Conservation (phyloP, 2,329 filamentous ascomycete genomes). For the Exophiala spinifera region DNA sequence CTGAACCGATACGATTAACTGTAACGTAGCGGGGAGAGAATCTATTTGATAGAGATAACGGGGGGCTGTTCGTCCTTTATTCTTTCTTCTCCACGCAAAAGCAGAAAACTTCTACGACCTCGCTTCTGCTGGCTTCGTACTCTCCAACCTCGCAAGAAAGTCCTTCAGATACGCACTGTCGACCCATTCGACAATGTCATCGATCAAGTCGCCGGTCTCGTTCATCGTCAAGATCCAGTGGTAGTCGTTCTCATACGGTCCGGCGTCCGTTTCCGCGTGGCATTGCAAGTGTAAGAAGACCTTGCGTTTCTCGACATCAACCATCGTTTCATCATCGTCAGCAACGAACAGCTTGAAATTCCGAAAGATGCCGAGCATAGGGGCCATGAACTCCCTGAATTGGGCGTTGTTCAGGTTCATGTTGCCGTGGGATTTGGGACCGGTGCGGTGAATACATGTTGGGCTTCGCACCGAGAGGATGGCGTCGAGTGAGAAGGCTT, state of each 20-base stretch:
- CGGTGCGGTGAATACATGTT: background rate
- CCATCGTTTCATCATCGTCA: background rate
- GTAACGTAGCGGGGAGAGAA: too few species aligned
- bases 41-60: too few species aligned
- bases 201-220: background rate
- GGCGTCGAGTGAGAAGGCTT: background rate
- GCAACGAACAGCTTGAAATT: background rate
- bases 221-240: conserved; percentile 2
- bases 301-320: conserved; percentile 3
- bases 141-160: conserved; percentile 7
- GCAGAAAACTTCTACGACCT: too few species aligned
- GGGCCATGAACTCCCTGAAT: background rate
- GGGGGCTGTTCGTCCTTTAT: too few species aligned
- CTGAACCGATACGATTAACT: too few species aligned
- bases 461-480: background rate
- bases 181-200: conserved; percentile 2
- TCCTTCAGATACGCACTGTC: conserved; percentile 13
- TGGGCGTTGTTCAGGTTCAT: background rate
- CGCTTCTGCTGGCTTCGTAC: too few species aligned
- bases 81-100: too few species aligned
- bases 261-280: background rate
- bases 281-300: background rate
- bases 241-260: conserved; percentile 7
- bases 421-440: background rate
- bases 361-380: background rate